Conservation (phyloP, 768 basidiomycete genomes). For the Lepiota subincarnata region DNA sequence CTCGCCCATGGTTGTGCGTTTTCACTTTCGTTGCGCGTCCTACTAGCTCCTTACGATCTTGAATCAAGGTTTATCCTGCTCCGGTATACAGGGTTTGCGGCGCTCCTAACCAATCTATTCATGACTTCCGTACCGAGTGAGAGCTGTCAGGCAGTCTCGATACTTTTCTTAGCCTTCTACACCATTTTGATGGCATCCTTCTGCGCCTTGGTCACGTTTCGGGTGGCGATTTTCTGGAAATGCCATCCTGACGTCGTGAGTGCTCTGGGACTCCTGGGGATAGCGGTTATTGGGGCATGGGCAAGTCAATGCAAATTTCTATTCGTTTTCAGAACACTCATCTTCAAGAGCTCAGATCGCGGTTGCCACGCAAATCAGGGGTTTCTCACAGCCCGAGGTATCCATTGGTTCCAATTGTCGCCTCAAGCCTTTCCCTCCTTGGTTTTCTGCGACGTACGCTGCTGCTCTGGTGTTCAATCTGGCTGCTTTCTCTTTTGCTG, state of each 20-base stretch:
- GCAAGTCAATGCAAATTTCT: conserved; percentile 15
- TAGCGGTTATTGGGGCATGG: conserved; percentile 26
- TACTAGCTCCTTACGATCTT: background rate
- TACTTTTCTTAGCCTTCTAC: conserved; percentile 25
- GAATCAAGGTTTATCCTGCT: conserved; percentile 26
- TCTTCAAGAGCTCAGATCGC: conserved; percentile 20
- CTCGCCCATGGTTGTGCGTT: conserved; percentile 27
- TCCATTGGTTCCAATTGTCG: conserved; percentile 32
- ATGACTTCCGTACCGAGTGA: conserved; percentile 24
- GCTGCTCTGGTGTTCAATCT: conserved; percentile 8
- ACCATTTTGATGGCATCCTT: conserved; percentile 26
- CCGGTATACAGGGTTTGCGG: conserved; percentile 28
- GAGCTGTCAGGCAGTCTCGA: conserved; percentile 27
- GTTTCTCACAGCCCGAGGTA: conserved; percentile 20
- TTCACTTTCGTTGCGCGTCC: background rate
- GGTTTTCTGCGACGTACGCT: conserved; percentile 31
- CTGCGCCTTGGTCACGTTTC: conserved; percentile 29
- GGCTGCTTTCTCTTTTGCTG: background rate
- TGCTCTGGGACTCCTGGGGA: conserved; percentile 19
- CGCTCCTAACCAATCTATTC: conserved; percentile 24
- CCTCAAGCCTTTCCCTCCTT: conserved; percentile 25
- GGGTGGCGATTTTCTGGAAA: conserved; percentile 30
- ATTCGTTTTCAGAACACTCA: background rate
- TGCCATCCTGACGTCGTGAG: conserved; percentile 17
- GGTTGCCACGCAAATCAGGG: conserved; percentile 26